Conservation (phyloP, 768 basidiomycete species). For the Lactarius deliciosus region DNA sequence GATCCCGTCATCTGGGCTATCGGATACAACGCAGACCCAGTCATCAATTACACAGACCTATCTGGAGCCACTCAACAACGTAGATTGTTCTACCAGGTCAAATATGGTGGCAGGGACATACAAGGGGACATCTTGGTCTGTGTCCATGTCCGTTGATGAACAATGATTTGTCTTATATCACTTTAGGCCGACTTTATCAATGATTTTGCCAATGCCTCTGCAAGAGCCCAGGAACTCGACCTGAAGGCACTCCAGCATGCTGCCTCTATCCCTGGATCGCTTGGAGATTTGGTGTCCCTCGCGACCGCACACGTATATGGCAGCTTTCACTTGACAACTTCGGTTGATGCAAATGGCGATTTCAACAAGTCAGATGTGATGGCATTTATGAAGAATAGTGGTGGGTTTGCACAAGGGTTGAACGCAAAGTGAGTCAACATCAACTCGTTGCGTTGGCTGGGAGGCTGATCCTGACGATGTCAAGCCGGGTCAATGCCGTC, state of each 20-base stretch:
- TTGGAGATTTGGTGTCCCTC: slow-evolving; percentile 53
- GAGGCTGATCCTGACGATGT: neutral
- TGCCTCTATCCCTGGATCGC: slow-evolving; percentile 47
- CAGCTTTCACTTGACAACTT: slow-evolving; percentile 54
- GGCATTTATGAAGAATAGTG: slow-evolving; percentile 46
- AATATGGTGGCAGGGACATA: too few relatives aligned
- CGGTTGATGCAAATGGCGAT: slow-evolving; percentile 43
- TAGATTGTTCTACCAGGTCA: slow-evolving; percentile 37
- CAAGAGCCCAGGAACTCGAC: slow-evolving; percentile 49
- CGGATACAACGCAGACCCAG: slow-evolving; percentile 16
- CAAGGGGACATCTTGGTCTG: too few relatives aligned
- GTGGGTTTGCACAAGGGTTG: neutral
- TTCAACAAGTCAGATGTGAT: slow-evolving; percentile 53
- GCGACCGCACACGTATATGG: slow-evolving; percentile 55
- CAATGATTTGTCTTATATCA: too few relatives aligned
- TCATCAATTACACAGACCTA: too few relatives aligned
- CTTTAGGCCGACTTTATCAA: slow-evolving; percentile 37
- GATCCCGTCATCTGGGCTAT: slow-evolving; percentile 34
- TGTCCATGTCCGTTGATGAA: too few relatives aligned
- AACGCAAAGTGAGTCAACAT: neutral
- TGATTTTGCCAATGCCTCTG: slow-evolving; percentile 46
- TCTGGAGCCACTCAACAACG: too few relatives aligned
- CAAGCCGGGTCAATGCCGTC: slow-evolving; percentile 44
- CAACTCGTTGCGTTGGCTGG: too few relatives aligned
- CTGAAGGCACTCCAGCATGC: slow-evolving; percentile 48